Evolutionary conservation across 2,329 filamentous ascomycete species (phyloP), one percentile per base, ranked within the genome.

Genomic region (Juglanconis oblonga): DNA sequence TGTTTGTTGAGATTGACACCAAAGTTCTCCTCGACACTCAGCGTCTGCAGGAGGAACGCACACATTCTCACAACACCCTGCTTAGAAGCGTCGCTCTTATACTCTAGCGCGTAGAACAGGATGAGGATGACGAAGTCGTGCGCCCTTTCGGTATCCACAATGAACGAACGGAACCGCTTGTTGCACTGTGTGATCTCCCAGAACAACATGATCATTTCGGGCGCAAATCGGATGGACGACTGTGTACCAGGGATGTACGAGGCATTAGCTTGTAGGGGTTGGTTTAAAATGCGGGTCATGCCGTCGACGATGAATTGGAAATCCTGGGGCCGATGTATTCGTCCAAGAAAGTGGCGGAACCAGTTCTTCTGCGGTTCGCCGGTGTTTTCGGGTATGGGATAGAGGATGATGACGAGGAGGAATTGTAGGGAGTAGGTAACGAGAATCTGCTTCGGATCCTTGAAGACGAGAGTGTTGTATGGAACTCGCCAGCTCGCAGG

Each of bases 151-250:
- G 95, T 98, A 68, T 99, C 95, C 64, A 98, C 94, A 69, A 99
- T 95, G 74, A 97, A 99, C 1, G 92, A 92, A 36, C 95, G 85
- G 76, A 99, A 99, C 61, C 94, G 85, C 76, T 97, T 98, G 76
- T 99, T 99, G 81, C 94, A 97, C 74, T 99, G 95, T 4, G 95
- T 86, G 42, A 92, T 87, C 77, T 99, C 95, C 95, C 95, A 99
- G 71, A 98, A 97, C 2, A 99, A 81, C 84, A 97, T 95, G 58
- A 98, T 87, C 78, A 96, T 96, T 74, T 99, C 95, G 1, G 95
- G 93, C 0, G 93, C 92, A 82, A 94, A 96, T 70, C 91, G 91
- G 55, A 91, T 80, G 0, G 89, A 85, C 52, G 89, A 85, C 68
- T 96, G 91, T 44, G 88, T 89, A 4, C 92, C 91, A 0, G 94